These are phyloP conservation scores for Cercospora sesami DNA, from an alignment of 2,329 filamentous ascomycete genomes.

Conservation along the genomic window DNA sequence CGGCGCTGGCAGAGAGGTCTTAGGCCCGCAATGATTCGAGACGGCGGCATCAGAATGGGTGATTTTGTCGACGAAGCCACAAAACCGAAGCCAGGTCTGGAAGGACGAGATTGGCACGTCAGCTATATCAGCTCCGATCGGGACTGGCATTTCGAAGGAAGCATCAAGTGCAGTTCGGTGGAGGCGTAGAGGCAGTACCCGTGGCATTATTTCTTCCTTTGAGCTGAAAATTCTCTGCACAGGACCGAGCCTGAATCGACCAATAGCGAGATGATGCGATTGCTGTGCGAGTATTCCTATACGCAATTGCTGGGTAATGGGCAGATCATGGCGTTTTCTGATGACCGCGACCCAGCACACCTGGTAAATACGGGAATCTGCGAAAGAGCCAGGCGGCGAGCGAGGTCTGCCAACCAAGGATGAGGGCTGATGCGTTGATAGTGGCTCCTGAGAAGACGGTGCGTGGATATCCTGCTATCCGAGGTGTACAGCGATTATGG, in stretches of 20 bases:
- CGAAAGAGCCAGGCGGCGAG: not conserved
- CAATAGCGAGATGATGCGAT: constrained; percentile 16
- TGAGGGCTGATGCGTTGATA: not conserved
- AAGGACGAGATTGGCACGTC: constrained; percentile 34
- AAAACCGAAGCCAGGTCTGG: constrained; percentile 19
- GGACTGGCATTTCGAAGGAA: constrained; percentile 43
- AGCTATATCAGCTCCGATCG: constrained; percentile 37
- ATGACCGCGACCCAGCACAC: constrained; percentile 28
- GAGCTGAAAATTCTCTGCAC: constrained; percentile 1
- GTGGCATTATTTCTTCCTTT: constrained; percentile 1
- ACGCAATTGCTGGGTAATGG: constrained; percentile 23
- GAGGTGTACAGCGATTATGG: not conserved
- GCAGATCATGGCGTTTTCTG: constrained; percentile 23
- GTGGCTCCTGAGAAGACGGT: constrained; percentile 19
- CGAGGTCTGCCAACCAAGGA: not conserved
- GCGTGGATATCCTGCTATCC: constrained; percentile 12
- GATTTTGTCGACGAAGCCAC: constrained; percentile 34
- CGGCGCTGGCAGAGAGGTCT: constrained; percentile 34
- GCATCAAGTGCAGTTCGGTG: constrained; percentile 32
- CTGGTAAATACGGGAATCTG: constrained; percentile 18
- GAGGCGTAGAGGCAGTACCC: constrained; percentile 33
- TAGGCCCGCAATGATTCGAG: constrained; percentile 31
- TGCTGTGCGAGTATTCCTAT: constrained; percentile 25
- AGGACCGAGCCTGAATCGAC: constrained; percentile 1
- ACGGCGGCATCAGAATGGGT: constrained; percentile 38